A percentile compares a stretch with the other conserved stretches of the same genome.
These are phyloP conservation scores for Silene coronaria DNA, from an alignment of 179 eudicot species.

Conservation along the genomic window DNA sequence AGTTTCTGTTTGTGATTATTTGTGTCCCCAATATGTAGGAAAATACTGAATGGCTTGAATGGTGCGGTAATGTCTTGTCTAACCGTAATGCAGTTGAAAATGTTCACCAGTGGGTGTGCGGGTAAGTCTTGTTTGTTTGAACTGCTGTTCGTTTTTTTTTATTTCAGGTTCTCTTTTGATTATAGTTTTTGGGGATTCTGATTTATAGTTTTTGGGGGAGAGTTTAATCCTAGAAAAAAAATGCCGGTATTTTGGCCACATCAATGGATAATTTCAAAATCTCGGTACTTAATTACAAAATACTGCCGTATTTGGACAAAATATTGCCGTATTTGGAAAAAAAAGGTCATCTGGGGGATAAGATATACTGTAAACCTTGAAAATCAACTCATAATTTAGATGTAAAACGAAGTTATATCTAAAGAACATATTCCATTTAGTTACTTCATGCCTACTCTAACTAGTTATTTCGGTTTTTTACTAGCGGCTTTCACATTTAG, in stretches of 20 bases:
- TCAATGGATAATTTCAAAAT: neutral
- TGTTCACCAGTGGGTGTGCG: constrained; percentile 80
- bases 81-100: constrained; percentile 75
- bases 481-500: no score
- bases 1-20: constrained; percentile 1
- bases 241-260: neutral
- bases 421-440: no score
- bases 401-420: no score
- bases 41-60: constrained; percentile 67
- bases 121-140: constrained; percentile 40
- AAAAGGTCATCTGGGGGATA: no score
- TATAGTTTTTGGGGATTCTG: neutral
- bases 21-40: constrained; percentile 38
- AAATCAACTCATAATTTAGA: no score
- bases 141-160: neutral
- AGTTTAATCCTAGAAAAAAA: neutral
- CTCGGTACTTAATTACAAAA: neutral
- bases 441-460: no score
- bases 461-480: no score
- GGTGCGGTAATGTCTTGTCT: constrained; percentile 64
- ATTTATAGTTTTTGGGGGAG: no score
- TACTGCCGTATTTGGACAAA: no score
- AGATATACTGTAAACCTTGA: no score
- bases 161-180: neutral
- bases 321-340: no score